phyloP scores from a whole-genome alignment of 2,329 filamentous ascomycete genomes.

The Paracamarosporium sp. region DNA sequence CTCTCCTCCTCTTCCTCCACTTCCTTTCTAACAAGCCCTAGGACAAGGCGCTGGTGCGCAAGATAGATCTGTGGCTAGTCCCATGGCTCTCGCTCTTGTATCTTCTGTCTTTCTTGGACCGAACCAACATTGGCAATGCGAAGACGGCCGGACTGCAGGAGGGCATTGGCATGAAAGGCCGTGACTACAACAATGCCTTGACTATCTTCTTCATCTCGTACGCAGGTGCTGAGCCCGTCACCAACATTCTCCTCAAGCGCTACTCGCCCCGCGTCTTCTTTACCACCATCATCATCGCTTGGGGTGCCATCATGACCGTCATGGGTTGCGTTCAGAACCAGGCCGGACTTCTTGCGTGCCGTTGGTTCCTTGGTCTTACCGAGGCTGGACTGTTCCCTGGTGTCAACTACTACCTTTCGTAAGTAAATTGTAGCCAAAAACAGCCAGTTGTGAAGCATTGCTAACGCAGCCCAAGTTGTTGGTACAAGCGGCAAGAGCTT shows the following conservation, averaged over 20 bases:
- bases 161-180: slow-evolving; percentile 51
- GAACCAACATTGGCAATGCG: slow-evolving; percentile 55
- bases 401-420: slow-evolving; percentile 64
- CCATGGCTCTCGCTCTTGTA: slow-evolving; percentile 51
- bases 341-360: slow-evolving; percentile 42
- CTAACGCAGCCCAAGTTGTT: slow-evolving; percentile 46
- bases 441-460: not conserved
- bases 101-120: slow-evolving; percentile 49
- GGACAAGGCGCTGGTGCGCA: slow-evolving; percentile 48
- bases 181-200: slow-evolving; percentile 69
- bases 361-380: slow-evolving; percentile 47
- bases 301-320: slow-evolving; percentile 58
- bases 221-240: slow-evolving; percentile 59
- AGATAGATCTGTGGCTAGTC: slow-evolving; percentile 51
- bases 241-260: slow-evolving; percentile 67
- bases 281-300: slow-evolving; percentile 55
- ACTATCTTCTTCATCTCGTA: slow-evolving; percentile 69
- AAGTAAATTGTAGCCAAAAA: slow-evolving; percentile 25
- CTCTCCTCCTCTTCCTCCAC: not conserved
- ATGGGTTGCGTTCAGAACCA: slow-evolving; percentile 55
- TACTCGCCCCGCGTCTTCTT: slow-evolving; percentile 59
- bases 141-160: slow-evolving; percentile 43
- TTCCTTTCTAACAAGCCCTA: slow-evolving; percentile 23
- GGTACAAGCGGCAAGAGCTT: slow-evolving; percentile 62
- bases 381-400: slow-evolving; percentile 48